A percentile compares a stretch with the other conserved stretches of the same genome.
Conservation (phyloP, 2,329 filamentous ascomycete species). For the Ceratocystis huliohia region DNA sequence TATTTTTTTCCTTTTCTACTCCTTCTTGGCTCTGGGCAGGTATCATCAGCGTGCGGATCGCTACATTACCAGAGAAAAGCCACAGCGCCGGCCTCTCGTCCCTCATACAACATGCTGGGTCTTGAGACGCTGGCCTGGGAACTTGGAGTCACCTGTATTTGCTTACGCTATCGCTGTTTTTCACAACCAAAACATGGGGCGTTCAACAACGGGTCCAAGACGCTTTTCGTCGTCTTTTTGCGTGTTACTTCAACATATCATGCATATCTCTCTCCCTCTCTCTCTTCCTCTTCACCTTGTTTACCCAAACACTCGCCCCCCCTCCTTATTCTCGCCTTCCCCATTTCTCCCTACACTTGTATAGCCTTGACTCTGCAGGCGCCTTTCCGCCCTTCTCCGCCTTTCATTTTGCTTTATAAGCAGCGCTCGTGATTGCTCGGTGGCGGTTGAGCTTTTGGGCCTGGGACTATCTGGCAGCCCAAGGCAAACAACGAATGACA, state of each 20-base stretch:
- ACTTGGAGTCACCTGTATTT: conserved; percentile 52
- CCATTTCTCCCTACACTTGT: background rate
- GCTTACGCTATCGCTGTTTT: conserved; percentile 61
- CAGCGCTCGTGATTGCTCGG: background rate
- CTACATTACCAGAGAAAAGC: conserved; percentile 22
- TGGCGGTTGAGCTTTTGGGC: background rate
- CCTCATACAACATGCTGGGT: conserved; percentile 58
- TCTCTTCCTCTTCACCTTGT: conserved; percentile 23
- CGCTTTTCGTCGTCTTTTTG: conserved; percentile 42
- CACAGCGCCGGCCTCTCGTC: conserved; percentile 24
- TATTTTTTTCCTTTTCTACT: conserved; percentile 16
- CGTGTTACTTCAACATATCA: conserved; percentile 20
- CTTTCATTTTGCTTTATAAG: background rate
- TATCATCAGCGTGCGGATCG: conserved; percentile 19
- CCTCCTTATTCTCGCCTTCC: background rate
- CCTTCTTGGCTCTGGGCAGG: conserved; percentile 21
- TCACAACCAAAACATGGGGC: conserved; percentile 73
- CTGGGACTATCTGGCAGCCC: background rate
- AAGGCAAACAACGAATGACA: background rate
- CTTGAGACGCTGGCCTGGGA: conserved; percentile 32
- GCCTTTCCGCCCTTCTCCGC: background rate
- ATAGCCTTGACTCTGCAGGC: background rate
- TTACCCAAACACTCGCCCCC: conserved; percentile 20
- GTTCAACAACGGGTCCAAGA: conserved; percentile 66
- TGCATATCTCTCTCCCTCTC: conserved; percentile 27